phyloP scores from a whole-genome alignment of 176 grass and related monocot species.

The Cenchrus fungigraminus region DNA sequence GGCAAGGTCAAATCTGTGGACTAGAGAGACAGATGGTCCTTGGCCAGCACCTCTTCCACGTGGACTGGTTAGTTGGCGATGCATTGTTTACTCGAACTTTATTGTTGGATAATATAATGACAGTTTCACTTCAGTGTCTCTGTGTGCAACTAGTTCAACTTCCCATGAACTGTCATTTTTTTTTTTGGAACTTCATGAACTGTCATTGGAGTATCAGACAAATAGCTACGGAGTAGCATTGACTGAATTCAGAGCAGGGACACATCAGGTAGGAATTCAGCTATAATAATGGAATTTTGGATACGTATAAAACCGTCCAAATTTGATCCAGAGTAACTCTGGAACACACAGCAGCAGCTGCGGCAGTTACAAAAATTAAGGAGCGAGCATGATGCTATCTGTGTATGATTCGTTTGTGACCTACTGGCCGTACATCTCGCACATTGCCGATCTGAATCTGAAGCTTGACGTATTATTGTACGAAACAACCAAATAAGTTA shows the following conservation, averaged over 20 bases:
- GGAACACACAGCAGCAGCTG: too few species aligned
- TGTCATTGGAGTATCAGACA: background rate
- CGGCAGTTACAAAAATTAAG: too few species aligned
- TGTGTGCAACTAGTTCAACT: background rate
- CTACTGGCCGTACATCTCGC: background rate
- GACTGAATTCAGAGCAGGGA: background rate
- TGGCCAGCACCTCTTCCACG: slow-evolving; percentile 48
- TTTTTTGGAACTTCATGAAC: too few species aligned
- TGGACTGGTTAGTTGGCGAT: slow-evolving; percentile 22
- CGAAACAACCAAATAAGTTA: slow-evolving; percentile 3
- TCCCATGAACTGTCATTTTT: background rate
- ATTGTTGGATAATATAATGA: background rate
- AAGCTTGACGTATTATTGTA: background rate
- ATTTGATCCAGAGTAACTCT: too few species aligned
- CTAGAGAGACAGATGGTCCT: slow-evolving; percentile 52
- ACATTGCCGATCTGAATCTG: slow-evolving; percentile 31
- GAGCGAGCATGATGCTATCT: too few species aligned
- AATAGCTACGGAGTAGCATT: too few species aligned
- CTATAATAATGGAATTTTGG: background rate
- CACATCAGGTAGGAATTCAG: background rate
- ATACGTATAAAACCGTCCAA: too few species aligned
- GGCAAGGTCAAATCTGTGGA: slow-evolving; percentile 31
- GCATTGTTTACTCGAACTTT: background rate
- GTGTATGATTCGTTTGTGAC: too few species aligned
- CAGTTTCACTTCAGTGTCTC: background rate